phyloP scores from a whole-genome alignment of 495 filamentous ascomycete species.

The Opeltia flavorubescens region DNA sequence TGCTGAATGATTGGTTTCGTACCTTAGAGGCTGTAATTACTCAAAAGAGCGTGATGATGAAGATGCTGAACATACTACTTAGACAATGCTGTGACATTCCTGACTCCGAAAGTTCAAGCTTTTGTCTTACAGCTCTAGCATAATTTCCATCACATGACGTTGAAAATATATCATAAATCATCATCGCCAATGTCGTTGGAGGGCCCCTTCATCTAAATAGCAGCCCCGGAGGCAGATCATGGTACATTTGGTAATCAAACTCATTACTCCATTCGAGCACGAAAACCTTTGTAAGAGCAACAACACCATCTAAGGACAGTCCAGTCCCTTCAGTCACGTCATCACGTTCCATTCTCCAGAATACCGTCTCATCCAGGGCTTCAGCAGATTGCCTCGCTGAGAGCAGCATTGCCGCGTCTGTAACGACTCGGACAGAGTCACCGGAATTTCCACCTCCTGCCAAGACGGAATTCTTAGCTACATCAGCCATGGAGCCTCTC shows the following conservation, averaged over 20 bases:
- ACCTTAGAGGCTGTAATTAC: too few relatives aligned
- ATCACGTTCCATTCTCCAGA: conserved; percentile 7
- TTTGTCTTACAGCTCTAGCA: too few relatives aligned
- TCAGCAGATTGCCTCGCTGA: neutral
- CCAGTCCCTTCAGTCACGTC: neutral
- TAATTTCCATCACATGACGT: too few relatives aligned
- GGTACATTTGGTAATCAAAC: conserved; percentile 26
- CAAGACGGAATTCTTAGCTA: conserved; percentile 18
- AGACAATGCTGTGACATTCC: too few relatives aligned
- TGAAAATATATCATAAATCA: too few relatives aligned
- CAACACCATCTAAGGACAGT: conserved; percentile 10
- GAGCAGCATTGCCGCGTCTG: conserved; percentile 9
- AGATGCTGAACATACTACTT: too few relatives aligned
- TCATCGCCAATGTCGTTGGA: too few relatives aligned
- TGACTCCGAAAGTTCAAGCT: too few relatives aligned
- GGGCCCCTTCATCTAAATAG: conserved; percentile 13
- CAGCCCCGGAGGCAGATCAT: conserved; percentile 21
- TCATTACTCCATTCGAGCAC: conserved; percentile 27
- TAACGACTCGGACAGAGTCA: conserved; percentile 21
- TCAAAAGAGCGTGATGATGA: too few relatives aligned
- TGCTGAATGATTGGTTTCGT: too few relatives aligned
- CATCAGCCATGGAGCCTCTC: conserved; percentile 16
- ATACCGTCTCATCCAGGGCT: conserved; percentile 11
- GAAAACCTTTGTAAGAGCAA: conserved; percentile 24
- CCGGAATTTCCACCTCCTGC: conserved; percentile 21